Evolutionary conservation across 2,329 filamentous ascomycete genomes (phyloP).

Genomic region (Dactylellina sp.): DNA sequence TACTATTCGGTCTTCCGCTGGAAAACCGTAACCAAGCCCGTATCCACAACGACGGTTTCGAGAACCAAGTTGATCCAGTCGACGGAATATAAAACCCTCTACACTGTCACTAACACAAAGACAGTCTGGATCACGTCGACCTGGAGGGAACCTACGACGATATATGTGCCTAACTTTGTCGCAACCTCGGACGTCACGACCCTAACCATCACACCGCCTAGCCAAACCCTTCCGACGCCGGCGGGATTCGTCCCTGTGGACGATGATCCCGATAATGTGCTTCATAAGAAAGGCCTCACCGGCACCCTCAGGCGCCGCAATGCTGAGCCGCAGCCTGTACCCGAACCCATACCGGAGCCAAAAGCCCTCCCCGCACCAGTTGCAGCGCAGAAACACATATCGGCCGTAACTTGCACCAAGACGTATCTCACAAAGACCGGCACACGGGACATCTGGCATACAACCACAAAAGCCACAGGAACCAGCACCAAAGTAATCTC

Average conservation of each 20-base stretch:
- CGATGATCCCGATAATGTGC: conserved; percentile 33
- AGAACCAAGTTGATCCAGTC: background rate
- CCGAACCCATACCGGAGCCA: conserved; percentile 11
- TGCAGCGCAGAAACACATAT: conserved; percentile 7
- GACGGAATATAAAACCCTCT: background rate
- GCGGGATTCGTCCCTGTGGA: conserved; percentile 19
- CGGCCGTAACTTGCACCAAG: conserved; percentile 38
- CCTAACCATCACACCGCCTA: conserved; percentile 6
- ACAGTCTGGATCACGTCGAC: conserved; percentile 24
- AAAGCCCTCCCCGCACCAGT: conserved; percentile 8
- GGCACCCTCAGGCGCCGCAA: conserved; percentile 7
- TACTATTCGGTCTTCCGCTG: conserved; percentile 27
- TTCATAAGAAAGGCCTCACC: background rate
- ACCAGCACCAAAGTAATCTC: conserved; percentile 17
- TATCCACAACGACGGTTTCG: background rate
- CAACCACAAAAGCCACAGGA: conserved; percentile 23
- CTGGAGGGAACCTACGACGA: conserved; percentile 7
- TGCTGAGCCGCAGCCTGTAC: conserved; percentile 1
- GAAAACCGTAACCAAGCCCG: conserved; percentile 26
- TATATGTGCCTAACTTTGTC: background rate
- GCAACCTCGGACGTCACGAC: background rate
- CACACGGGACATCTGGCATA: conserved; percentile 27
- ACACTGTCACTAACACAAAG: background rate
- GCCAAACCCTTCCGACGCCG: conserved; percentile 6
- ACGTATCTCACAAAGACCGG: conserved; percentile 40